Conservation (phyloP, 768 basidiomycete genomes). For the Pulveroboletus sp. region DNA sequence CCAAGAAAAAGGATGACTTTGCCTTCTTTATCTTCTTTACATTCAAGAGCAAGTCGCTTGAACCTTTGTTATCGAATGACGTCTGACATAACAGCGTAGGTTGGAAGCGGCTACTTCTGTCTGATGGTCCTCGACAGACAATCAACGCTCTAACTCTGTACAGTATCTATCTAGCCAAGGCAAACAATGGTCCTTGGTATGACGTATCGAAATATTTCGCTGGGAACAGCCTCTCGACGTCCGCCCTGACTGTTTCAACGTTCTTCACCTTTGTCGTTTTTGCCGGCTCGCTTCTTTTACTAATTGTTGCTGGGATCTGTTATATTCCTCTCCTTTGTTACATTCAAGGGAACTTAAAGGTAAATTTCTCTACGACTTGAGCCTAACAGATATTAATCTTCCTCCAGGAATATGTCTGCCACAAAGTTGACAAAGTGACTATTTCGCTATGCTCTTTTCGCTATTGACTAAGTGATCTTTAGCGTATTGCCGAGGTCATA, state of each 20-base stretch:
- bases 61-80: not conserved
- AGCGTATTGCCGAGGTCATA: constrained; percentile 93
- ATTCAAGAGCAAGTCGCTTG: constrained; percentile 78
- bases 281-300: constrained; percentile 71
- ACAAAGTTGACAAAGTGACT: constrained; percentile 94
- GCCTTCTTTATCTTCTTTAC: constrained; percentile 99
- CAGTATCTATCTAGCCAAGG: constrained; percentile 71
- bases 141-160: constrained; percentile 98
- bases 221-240: constrained; percentile 70
- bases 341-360: constrained; percentile 97
- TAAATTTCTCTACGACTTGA: constrained; percentile 22
- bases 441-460: not conserved
- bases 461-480: constrained; percentile 12
- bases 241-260: constrained; percentile 81
- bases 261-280: constrained; percentile 90
- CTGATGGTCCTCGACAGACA: constrained; percentile 94
- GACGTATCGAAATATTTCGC: constrained; percentile 75
- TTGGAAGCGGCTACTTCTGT: constrained; percentile 85
- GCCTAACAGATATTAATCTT: not conserved
- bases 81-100: constrained; percentile 35
- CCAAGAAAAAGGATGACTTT: constrained; percentile 94
- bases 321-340: constrained; percentile 95
- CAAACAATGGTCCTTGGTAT: constrained; percentile 52
- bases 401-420: constrained; percentile 88
- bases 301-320: constrained; percentile 78